These are phyloP conservation scores for Suillus variegatus DNA, from an alignment of 768 basidiomycete species.

Conservation along the genomic window DNA sequence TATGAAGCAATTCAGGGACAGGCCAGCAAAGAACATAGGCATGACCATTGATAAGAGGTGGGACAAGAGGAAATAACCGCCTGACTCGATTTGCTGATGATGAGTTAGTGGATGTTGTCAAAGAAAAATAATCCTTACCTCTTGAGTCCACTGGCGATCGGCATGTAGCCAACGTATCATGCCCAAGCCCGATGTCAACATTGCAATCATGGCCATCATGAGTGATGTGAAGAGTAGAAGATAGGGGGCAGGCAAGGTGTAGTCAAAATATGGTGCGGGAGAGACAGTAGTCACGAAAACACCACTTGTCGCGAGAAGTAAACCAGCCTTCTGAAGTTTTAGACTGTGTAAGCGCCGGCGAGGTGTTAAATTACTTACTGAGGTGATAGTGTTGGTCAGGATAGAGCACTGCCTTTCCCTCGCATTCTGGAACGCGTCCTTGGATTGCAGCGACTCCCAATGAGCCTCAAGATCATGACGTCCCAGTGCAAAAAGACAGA, in stretches of 20 bases:
- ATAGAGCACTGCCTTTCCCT: not conserved
- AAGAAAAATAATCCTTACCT: not conserved
- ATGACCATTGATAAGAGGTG: not conserved
- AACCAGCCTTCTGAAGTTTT: not conserved
- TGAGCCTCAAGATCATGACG: not conserved
- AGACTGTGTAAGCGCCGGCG: not conserved
- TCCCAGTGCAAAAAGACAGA: not conserved
- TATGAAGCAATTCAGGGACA: not conserved
- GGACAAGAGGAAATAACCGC: not conserved
- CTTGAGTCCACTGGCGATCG: not conserved
- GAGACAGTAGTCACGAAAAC: not conserved
- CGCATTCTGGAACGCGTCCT: not conserved
- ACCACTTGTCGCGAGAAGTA: not conserved
- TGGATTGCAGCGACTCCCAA: not conserved
- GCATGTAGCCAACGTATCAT: not conserved
- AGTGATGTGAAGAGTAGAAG: not conserved
- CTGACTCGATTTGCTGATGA: not conserved
- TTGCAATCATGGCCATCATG: not conserved
- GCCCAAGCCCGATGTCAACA: not conserved
- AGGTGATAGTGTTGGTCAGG: not conserved
- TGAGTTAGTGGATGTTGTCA: not conserved
- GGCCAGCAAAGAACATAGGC: not conserved
- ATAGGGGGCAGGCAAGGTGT: not conserved
- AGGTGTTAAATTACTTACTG: not conserved
- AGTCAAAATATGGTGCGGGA: not conserved